A percentile compares a stretch with the other conserved stretches of the same genome.
These are phyloP conservation scores for Lasiosphaeria hispida DNA, from an alignment of 495 filamentous ascomycete genomes.

Conservation along the genomic window DNA sequence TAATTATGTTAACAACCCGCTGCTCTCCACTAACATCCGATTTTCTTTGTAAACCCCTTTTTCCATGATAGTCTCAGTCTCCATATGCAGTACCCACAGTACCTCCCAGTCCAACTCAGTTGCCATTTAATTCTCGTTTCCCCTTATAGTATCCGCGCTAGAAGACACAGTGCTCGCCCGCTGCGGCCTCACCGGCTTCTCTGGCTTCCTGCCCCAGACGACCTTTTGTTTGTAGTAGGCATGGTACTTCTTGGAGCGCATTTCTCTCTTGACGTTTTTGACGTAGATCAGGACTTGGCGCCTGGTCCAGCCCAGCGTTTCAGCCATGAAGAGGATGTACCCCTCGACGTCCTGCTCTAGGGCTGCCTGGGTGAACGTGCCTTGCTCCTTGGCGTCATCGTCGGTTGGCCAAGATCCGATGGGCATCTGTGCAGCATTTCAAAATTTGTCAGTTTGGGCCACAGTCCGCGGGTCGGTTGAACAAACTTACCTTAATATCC, in stretches of 20 bases:
- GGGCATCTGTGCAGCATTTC: background rate
- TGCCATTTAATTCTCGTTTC: too few species aligned
- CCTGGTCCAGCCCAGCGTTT: conserved; percentile 26
- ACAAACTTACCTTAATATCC: conserved; percentile 13
- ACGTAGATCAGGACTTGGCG: conserved; percentile 17
- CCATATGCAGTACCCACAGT: too few species aligned
- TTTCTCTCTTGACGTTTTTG: conserved; percentile 3
- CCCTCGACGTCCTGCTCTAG: conserved; percentile 30
- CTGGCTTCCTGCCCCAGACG: conserved; percentile 7
- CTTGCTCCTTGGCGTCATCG: conserved; percentile 50
- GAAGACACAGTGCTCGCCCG: too few species aligned
- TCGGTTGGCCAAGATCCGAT: conserved; percentile 17
- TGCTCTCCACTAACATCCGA: too few species aligned
- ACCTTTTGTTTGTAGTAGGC: conserved; percentile 1
- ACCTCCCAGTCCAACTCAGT: too few species aligned
- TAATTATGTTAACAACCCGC: too few species aligned
- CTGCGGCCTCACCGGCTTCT: background rate
- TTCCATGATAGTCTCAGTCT: too few species aligned
- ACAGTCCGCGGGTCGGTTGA: background rate
- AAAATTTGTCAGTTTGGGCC: background rate
- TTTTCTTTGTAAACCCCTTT: too few species aligned
- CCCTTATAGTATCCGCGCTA: too few species aligned
- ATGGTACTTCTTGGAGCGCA: background rate
- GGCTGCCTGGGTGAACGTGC: conserved; percentile 26
- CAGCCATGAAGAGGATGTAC: conserved; percentile 33